These are phyloP conservation scores for Chlamydomonas asymmetrica DNA, from an alignment of 139 green algal genomes.

Conservation along the genomic window DNA sequence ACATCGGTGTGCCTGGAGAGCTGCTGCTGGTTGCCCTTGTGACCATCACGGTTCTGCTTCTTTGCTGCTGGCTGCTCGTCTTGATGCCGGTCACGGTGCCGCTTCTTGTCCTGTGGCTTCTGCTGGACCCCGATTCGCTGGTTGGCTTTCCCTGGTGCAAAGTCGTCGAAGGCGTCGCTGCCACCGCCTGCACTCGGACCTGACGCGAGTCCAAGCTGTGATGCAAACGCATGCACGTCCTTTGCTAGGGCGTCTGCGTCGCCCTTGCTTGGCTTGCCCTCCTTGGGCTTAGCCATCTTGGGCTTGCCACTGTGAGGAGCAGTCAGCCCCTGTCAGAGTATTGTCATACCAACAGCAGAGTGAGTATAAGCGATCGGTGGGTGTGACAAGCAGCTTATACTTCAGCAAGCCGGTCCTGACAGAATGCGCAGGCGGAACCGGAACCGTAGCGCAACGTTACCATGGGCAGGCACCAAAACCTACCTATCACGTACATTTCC, in stretches of 20 bases:
- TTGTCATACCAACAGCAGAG: no score
- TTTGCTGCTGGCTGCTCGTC: constrained; percentile 19
- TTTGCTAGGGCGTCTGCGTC: constrained; percentile 34
- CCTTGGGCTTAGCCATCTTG: constrained; percentile 6
- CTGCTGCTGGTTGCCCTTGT: constrained; percentile 8
- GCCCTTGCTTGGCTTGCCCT: constrained; percentile 8
- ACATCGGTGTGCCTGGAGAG: background rate
- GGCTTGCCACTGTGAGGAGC: no score
- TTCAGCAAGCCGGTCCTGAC: no score
- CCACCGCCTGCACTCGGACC: constrained; percentile 11
- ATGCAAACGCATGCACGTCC: constrained; percentile 63
- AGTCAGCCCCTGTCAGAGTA: no score
- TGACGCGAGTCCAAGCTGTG: constrained; percentile 54
- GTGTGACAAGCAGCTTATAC: no score
- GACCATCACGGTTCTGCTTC: background rate
- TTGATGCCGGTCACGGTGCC: background rate
- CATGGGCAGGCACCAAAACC: no score
- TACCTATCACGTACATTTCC: no score
- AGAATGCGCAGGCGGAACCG: no score
- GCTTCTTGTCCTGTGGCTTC: constrained; percentile 28
- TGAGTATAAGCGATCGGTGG: no score
- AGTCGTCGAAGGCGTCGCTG: constrained; percentile 72
- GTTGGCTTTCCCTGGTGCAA: constrained; percentile 59
- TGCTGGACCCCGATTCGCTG: background rate
- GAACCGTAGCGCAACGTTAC: no score